These are phyloP conservation scores for Gaeumannomyces tritici DNA, from an alignment of 2,329 filamentous ascomycete genomes.

Conservation along the genomic window DNA sequence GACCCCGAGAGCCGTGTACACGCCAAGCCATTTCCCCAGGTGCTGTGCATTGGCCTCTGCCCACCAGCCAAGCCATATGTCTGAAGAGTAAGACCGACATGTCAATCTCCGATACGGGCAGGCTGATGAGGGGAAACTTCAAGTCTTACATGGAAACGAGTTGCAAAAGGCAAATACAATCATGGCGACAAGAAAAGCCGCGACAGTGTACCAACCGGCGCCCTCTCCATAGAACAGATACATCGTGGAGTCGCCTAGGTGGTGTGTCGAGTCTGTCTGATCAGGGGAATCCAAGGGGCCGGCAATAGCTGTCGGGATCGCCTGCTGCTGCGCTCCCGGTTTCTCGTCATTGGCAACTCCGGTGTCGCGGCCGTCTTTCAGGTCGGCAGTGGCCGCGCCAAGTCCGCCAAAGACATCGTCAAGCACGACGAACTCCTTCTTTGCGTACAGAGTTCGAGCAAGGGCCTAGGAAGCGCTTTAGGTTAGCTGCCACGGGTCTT, in stretches of 20 bases:
- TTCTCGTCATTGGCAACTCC: neutral
- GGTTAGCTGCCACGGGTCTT: neutral
- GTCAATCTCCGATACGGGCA: too few relatives aligned
- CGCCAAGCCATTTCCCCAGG: slow-evolving; percentile 5
- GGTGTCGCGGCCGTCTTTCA: neutral
- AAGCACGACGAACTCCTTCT: slow-evolving; percentile 27
- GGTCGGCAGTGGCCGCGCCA: slow-evolving; percentile 30
- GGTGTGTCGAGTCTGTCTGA: neutral
- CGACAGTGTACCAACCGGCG: neutral
- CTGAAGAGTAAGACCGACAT: neutral
- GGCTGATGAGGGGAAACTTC: too few relatives aligned
- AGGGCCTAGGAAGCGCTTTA: slow-evolving; percentile 19
- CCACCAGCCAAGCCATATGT: slow-evolving; percentile 17
- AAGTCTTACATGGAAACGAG: slow-evolving; percentile 13
- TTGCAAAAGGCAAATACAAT: slow-evolving; percentile 15
- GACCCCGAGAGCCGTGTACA: slow-evolving; percentile 3
- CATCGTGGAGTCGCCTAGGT: slow-evolving; percentile 1
- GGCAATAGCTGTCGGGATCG: slow-evolving; percentile 3
- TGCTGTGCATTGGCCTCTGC: slow-evolving; percentile 4
- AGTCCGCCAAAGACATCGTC: slow-evolving; percentile 37
- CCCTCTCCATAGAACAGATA: neutral
- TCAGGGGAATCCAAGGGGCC: neutral
- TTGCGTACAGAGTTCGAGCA: slow-evolving; percentile 35
- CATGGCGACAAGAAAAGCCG: slow-evolving; percentile 18
- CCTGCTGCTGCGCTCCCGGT: slow-evolving; percentile 5